A percentile compares a stretch with the other conserved stretches of the same genome.
Evolutionary conservation across 2,329 filamentous ascomycete species (phyloP).

Genomic region (Beauveria sp.): DNA sequence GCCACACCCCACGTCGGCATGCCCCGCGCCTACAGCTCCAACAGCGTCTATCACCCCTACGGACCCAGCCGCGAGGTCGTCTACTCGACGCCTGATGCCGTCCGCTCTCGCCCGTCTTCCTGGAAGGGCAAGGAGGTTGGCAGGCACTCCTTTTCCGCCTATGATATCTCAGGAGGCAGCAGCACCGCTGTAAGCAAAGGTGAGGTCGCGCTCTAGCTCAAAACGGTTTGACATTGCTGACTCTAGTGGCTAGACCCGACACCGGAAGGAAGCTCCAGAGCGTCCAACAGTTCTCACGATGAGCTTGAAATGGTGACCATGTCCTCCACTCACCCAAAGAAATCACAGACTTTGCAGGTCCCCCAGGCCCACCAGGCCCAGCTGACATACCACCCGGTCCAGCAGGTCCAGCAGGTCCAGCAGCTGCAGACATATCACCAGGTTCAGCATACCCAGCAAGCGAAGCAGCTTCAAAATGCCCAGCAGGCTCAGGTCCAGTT

Average conservation of each 20-base stretch:
- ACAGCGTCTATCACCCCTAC: conserved; percentile 29
- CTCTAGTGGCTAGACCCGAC: conserved; percentile 14
- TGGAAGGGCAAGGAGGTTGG: conserved; percentile 38
- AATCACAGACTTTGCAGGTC: not conserved
- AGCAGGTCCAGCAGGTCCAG: conserved; percentile 1
- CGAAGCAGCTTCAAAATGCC: not conserved
- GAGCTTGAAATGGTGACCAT: conserved; percentile 31
- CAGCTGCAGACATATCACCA: conserved; percentile 8
- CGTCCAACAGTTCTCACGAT: conserved; percentile 32
- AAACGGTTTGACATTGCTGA: not conserved
- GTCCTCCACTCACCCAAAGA: conserved; percentile 7
- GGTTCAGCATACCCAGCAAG: not conserved
- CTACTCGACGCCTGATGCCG: conserved; percentile 22
- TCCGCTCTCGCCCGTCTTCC: conserved; percentile 20
- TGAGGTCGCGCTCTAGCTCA: conserved; percentile 15
- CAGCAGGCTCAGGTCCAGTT: conserved; percentile 1
- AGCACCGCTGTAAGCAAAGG: conserved; percentile 33
- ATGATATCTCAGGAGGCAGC: conserved; percentile 27
- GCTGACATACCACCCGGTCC: conserved; percentile 4
- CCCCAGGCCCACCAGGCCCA: not conserved
- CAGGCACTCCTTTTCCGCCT: conserved; percentile 19
- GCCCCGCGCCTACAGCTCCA: conserved; percentile 37
- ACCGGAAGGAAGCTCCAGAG: conserved; percentile 29
- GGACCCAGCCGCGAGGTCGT: conserved; percentile 23
- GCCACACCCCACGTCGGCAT: conserved; percentile 31